Percentiles rank a stretch among this genome's conserved stretches.
These are phyloP conservation scores for Xeromyces bisporus DNA, from an alignment of 495 filamentous ascomycete genomes.

Conservation along the genomic window DNA sequence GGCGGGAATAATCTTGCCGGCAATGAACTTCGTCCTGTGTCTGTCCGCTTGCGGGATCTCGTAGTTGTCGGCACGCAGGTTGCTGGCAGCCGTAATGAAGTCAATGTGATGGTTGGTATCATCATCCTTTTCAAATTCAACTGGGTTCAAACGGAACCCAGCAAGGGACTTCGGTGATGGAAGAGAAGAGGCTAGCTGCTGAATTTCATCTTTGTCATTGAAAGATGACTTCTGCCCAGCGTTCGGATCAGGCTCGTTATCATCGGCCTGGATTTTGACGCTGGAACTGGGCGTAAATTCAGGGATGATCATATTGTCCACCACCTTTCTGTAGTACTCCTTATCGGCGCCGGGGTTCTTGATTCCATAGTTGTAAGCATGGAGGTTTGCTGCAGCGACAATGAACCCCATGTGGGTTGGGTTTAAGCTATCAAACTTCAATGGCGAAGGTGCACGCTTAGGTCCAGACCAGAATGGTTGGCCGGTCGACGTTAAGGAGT, in stretches of 20 bases:
- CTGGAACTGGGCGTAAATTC: slow-evolving; percentile 84
- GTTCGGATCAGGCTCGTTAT: slow-evolving; percentile 91
- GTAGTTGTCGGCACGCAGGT: slow-evolving; percentile 94
- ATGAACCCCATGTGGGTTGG: slow-evolving; percentile 74
- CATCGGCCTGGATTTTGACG: slow-evolving; percentile 93
- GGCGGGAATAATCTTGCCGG: slow-evolving; percentile 97
- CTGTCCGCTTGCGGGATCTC: slow-evolving; percentile 80
- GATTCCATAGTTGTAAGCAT: slow-evolving; percentile 96
- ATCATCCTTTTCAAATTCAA: slow-evolving; percentile 99
- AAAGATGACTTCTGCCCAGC: slow-evolving; percentile 37
- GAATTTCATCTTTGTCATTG: slow-evolving; percentile 56
- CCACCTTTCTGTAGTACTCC: slow-evolving; percentile 52
- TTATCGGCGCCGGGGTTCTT: slow-evolving; percentile 52
- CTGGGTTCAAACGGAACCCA: slow-evolving; percentile 73
- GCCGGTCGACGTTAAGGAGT: slow-evolving; percentile 71
- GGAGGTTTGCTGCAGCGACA: slow-evolving; percentile 75
- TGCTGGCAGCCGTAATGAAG: slow-evolving; percentile 95
- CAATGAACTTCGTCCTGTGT: slow-evolving; percentile 98
- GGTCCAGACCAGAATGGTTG: slow-evolving; percentile 97
- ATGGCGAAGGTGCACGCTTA: slow-evolving; percentile 85
- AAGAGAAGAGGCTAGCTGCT: slow-evolving; percentile 45
- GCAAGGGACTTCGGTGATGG: slow-evolving; percentile 65
- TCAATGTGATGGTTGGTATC: slow-evolving; percentile 98
- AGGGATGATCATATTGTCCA: slow-evolving; percentile 88
- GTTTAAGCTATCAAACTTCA: slow-evolving; percentile 75